Evolutionary conservation across 805 yeast species (phyloP).

Genomic region (Candida vaughaniae): DNA sequence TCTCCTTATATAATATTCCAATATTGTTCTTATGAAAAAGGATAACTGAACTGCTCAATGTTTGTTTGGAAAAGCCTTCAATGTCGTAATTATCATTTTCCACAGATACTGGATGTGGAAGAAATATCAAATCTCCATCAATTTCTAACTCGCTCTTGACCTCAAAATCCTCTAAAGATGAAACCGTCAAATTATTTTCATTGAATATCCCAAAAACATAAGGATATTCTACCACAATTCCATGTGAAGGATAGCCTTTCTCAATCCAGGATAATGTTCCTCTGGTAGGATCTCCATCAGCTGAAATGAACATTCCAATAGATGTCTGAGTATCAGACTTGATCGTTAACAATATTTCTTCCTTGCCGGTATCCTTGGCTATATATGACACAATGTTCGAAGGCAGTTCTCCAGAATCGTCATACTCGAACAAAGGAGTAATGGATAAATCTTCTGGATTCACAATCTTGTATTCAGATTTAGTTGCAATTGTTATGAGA

Average conservation of each 20-base stretch:
- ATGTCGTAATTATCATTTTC: constrained; percentile 8
- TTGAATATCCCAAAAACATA: constrained; percentile 30
- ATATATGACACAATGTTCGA: constrained; percentile 26
- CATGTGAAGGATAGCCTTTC: constrained; percentile 34
- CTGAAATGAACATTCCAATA: constrained; percentile 41
- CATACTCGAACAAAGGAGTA: constrained; percentile 25
- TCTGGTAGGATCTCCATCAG: constrained; percentile 39
- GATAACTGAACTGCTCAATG: constrained; percentile 2
- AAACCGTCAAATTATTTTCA: constrained; percentile 14
- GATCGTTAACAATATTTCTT: constrained; percentile 34
- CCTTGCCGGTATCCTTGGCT: constrained; percentile 16
- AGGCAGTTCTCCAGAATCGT: constrained; percentile 8
- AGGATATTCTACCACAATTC: constrained; percentile 37
- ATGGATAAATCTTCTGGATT: constrained; percentile 32
- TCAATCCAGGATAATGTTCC: constrained; percentile 41
- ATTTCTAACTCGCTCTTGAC: constrained; percentile 8
- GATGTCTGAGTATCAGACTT: constrained; percentile 32
- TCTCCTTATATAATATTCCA: constrained; percentile 3
- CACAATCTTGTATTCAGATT: constrained; percentile 32
- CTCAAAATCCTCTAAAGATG: constrained; percentile 23
- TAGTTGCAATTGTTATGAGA: constrained; percentile 32
- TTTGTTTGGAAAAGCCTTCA: constrained; percentile 5
- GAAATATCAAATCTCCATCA: constrained; percentile 3
- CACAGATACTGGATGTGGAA: constrained; percentile 1
- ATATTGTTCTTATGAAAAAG: background rate